A percentile compares a stretch with the other conserved stretches of the same genome.
These are phyloP conservation scores for Xylariaceae sp. DNA, from an alignment of 2,329 filamentous ascomycete genomes.

Conservation along the genomic window DNA sequence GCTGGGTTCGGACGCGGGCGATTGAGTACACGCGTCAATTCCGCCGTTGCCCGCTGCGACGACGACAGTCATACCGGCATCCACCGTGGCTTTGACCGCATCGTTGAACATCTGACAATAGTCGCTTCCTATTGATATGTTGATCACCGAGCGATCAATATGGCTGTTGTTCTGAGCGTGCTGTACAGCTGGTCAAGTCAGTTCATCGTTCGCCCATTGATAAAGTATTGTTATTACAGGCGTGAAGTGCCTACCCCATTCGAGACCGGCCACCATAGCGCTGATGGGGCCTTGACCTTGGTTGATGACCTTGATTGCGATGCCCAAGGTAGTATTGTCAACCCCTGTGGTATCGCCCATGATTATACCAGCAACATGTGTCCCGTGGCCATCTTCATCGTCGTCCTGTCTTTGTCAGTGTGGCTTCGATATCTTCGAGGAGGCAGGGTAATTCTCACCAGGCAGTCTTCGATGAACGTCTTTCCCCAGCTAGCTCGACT, in stretches of 20 bases:
- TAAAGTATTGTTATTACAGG: not conserved
- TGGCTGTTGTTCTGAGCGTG: conserved; percentile 21
- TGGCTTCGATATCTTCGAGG: not conserved
- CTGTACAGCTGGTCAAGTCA: conserved; percentile 22
- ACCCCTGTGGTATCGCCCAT: conserved; percentile 27
- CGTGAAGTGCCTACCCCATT: conserved; percentile 25
- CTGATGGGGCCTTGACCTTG: conserved; percentile 8
- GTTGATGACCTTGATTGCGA: conserved; percentile 27
- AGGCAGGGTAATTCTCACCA: conserved; percentile 11
- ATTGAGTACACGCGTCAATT: conserved; percentile 23
- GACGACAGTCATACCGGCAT: conserved; percentile 25
- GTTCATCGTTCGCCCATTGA: not conserved
- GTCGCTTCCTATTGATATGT: conserved; percentile 26
- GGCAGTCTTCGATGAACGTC: conserved; percentile 23
- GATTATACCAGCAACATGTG: conserved; percentile 25
- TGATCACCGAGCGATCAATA: conserved; percentile 26
- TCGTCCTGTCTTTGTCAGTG: conserved; percentile 16
- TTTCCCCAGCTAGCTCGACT: conserved; percentile 27
- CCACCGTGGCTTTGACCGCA: conserved; percentile 18
- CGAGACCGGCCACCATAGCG: conserved; percentile 23
- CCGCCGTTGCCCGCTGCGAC: conserved; percentile 27
- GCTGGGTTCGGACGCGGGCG: conserved; percentile 23
- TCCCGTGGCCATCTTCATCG: conserved; percentile 28
- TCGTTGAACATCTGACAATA: conserved; percentile 20
- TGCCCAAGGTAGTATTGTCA: conserved; percentile 25